Percentiles rank a stretch among this genome's conserved stretches.
These are phyloP conservation scores for Apostasia ramifera DNA, from an alignment of 106 monocot genomes.

Conservation along the genomic window DNA sequence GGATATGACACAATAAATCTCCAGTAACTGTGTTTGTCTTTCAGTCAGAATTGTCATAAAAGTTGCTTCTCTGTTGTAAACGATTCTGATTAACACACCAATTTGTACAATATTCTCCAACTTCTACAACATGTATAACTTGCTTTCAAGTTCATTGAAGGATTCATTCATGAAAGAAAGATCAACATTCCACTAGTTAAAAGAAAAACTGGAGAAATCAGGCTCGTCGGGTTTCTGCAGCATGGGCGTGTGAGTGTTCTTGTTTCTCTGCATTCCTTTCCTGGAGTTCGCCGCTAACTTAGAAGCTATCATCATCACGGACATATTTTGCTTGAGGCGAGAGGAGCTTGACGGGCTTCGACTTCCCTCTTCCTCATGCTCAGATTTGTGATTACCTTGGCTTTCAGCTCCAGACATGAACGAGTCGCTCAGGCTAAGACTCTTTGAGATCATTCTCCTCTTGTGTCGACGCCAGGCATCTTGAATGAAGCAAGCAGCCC, in stretches of 20 bases:
- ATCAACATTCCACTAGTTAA: slow-evolving; percentile 1
- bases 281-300: slow-evolving; percentile 32
- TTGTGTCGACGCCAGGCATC: slow-evolving; percentile 69
- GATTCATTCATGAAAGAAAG: too few species aligned
- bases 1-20: too few species aligned
- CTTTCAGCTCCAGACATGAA: slow-evolving; percentile 31
- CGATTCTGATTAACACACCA: too few species aligned
- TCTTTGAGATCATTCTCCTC: slow-evolving; percentile 48
- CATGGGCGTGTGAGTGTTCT: slow-evolving; percentile 29
- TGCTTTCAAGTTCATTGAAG: too few species aligned
- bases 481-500: slow-evolving; percentile 88
- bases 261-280: slow-evolving; percentile 24
- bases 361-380: slow-evolving; percentile 11
- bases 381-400: slow-evolving; percentile 10
- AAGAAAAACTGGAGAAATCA: slow-evolving; percentile 61
- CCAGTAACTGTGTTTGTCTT: too few species aligned
- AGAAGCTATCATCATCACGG: slow-evolving; percentile 18
- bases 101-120: too few species aligned
- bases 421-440: slow-evolving; percentile 39
- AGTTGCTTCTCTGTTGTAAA: too few species aligned
- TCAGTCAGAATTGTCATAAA: too few species aligned
- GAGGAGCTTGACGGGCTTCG: slow-evolving; percentile 3
- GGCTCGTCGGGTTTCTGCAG: slow-evolving; percentile 82
- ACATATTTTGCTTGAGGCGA: slow-evolving; percentile 12
- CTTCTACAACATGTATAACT: too few species aligned